Evolutionary conservation across 208 protist species (phyloP).

Genomic region (Trypanosoma vivax): DNA sequence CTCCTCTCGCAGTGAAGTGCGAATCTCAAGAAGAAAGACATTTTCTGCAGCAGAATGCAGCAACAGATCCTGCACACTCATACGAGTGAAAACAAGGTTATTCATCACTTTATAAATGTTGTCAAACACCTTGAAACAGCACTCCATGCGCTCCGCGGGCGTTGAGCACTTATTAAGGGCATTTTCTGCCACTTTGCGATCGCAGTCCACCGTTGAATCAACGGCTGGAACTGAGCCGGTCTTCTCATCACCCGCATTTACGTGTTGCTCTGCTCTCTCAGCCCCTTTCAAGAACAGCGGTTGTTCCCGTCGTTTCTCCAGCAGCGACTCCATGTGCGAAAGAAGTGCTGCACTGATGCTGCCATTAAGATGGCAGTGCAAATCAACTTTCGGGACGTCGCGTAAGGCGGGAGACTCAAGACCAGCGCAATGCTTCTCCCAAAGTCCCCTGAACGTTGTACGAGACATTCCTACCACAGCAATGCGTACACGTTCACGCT

Average conservation of each 20-base stretch:
- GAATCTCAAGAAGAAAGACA: conserved; percentile 62
- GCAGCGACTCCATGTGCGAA: conserved; percentile 38
- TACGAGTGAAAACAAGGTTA: conserved; percentile 58
- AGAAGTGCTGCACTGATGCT: conserved; percentile 55
- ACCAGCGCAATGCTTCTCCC: not conserved
- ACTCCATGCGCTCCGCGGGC: conserved; percentile 50
- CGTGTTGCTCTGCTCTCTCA: not conserved
- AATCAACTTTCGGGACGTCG: conserved; percentile 53
- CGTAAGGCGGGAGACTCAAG: not conserved
- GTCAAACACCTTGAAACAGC: conserved; percentile 77
- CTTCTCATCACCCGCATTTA: not conserved
- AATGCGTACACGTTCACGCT: too few species aligned
- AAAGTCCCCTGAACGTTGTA: too few species aligned
- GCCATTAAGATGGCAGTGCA: conserved; percentile 75
- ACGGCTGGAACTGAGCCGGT: not conserved
- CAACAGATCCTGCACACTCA: conserved; percentile 80
- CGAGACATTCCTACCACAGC: too few species aligned
- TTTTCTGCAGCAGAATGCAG: conserved; percentile 62
- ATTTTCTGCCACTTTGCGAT: not conserved
- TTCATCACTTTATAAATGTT: conserved; percentile 71
- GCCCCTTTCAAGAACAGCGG: not conserved
- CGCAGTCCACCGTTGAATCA: not conserved
- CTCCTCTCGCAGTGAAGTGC: conserved; percentile 75
- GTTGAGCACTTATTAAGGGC: not conserved
- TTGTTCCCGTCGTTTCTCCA: not conserved